These are phyloP conservation scores for Secale cereale DNA, from an alignment of 176 grass and related monocot species.

Conservation along the genomic window DNA sequence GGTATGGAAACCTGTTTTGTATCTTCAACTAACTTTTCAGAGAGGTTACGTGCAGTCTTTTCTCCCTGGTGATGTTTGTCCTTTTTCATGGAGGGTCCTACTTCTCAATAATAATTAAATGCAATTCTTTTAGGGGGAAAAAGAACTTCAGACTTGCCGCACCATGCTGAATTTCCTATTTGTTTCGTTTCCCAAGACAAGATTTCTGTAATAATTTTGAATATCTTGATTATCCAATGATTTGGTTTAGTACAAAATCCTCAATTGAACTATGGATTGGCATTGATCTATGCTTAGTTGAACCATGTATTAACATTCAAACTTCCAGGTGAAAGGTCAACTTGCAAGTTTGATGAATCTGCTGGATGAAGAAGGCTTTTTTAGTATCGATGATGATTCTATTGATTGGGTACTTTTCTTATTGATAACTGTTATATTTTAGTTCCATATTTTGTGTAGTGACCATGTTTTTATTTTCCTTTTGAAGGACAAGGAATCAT, in stretches of 20 bases:
- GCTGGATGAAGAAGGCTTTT: slow-evolving; percentile 4
- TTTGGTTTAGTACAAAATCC: background rate
- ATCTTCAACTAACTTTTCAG: background rate
- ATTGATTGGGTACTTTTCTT: slow-evolving; percentile 13
- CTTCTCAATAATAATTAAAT: background rate
- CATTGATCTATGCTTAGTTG: background rate
- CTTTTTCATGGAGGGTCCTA: background rate
- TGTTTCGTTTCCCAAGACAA: background rate
- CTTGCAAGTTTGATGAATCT: background rate
- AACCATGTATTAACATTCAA: background rate
- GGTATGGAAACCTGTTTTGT: background rate
- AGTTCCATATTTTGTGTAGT: background rate
- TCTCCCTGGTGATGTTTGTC: background rate
- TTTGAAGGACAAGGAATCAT: background rate
- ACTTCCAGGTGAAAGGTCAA: background rate
- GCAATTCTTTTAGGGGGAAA: no score
- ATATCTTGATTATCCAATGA: background rate
- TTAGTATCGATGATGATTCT: background rate
- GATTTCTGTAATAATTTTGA: no score
- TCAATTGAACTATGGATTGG: background rate
- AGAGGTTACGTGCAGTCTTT: background rate
- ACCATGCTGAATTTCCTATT: no score
- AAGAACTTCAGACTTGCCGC: no score
- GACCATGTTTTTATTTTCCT: background rate
- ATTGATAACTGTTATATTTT: background rate